Evolutionary conservation across 2,329 filamentous ascomycete genomes (phyloP), one percentile per base, ranked within the genome.

Genomic region (Xylariaceae sp.): DNA sequence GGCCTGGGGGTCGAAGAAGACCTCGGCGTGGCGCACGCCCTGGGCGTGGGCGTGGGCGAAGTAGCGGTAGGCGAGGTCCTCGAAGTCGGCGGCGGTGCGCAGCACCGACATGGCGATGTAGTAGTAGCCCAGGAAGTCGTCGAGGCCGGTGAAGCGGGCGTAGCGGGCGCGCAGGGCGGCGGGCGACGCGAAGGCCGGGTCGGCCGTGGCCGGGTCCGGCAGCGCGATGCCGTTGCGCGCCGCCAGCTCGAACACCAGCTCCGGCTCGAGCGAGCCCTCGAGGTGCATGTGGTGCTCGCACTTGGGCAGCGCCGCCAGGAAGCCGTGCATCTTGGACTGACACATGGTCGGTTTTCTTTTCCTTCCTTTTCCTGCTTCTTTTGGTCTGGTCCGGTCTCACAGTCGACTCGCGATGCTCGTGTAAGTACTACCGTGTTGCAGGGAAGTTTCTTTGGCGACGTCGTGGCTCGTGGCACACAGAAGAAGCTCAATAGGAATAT

Each of bases 251-350:
- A 88, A 89, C 41, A 88, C 73, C 24, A 87, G 66, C 35, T 68
- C 61, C 1, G 83, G 81, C 25, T 78, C 77, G 23, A 90, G 68
- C 10, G 80, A 80, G 35, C 84, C 84, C 58, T 89, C 83, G 21
- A 90, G 68, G 54, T 90, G 84, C 34, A 89, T 72, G 59, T 89
- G 84, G 52, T 88, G 83, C 56, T 90, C 84, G 60, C 80, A 84
- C 65, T 89, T 89, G 43, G 83, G 83, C 19, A 89, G 70, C 19
- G 69, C 68, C 32, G 63, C 58, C 23, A 88, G 67, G 53, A 85
- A 77, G 26, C 64, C 55, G 58, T 78, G 75, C 32, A 76, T 57
- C 11, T 60, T 47, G 22, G 63, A 60, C 48, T 72, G 62, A 57
- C 75, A 80, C 74, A 79, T 80, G 35, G 31, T 40, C 37, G n/a